Evolutionary conservation across 345 rosid genomes (phyloP), one percentile per base, ranked within the genome.

Genomic region (Eucalyptus victrix): DNA sequence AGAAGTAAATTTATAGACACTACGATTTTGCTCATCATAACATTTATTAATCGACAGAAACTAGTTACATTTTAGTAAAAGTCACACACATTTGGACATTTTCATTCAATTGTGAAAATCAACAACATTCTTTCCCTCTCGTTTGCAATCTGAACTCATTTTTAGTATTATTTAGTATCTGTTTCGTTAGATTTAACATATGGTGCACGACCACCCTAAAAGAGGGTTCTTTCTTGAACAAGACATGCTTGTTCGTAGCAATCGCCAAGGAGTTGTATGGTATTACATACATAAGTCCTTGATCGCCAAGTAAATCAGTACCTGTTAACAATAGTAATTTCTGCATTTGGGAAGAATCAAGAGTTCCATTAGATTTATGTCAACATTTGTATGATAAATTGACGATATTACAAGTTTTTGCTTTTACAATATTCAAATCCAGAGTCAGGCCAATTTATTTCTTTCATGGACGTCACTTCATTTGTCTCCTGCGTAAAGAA

Each of bases 1-100:
- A 91, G 91, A 94, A 92, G 96, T 95, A 44, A 44, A 62, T 86
- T 72, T 12, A 18, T 88, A 10, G 45, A 40, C 47, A 76, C 85
- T 40, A 21, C 16, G 13, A 21, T 76, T 76, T 76, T 76, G 47
- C 16, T 40, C 42, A 12, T 76, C 85, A 40, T 37, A 76, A 6
- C 42, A 37, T 42, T 24, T 21, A 37, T 76, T 76, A 21, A 76
- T 37, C 6, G 28, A 40, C 47, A 37, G 28, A 21, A 76, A 37
- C 47, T 76, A 37, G 83, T 76, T 40, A 40, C 83, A 76, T 40
- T 76, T 76, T 76, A 19, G 30, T 12, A 40, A 40, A 76, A 76
- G 7, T 76, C 47, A 6, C 24, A 3, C 83, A 76, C 16, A 23
- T 40, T 76, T 76, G 17, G 47, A 40, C 28, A 76, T 76, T 5